Conservation (phyloP, 192 early-diverging fungal species). For the Podila minutissima region DNA sequence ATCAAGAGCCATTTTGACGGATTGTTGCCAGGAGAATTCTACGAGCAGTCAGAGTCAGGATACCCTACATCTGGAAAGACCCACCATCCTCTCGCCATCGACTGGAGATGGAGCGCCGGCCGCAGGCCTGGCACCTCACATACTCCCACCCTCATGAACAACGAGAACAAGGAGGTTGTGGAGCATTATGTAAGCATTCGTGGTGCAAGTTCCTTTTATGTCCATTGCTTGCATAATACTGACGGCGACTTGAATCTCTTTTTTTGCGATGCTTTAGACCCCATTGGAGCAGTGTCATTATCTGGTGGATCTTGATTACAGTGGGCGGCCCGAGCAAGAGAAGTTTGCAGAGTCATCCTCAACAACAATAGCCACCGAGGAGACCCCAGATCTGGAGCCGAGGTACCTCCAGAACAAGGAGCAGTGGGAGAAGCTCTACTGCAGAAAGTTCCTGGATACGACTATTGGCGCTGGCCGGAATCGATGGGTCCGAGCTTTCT, state of each 20-base stretch:
- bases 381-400: constrained; percentile 48
- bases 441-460: constrained; percentile 73
- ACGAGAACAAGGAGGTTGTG: constrained; percentile 44
- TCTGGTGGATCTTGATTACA: constrained; percentile 43
- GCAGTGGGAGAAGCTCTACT: constrained; percentile 67
- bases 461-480: constrained; percentile 47
- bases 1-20: constrained; percentile 78
- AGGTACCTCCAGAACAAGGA: constrained; percentile 62
- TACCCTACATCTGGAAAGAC: constrained; percentile 18
- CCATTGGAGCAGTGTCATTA: constrained; percentile 44
- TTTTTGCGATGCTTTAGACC: constrained; percentile 16
- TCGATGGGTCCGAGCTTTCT: constrained; percentile 63
- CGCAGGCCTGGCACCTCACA: constrained; percentile 35
- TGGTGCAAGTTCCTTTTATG: too few relatives aligned
- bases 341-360: background rate
- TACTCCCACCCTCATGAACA: constrained; percentile 29
- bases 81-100: constrained; percentile 21
- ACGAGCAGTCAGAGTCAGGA: constrained; percentile 42
- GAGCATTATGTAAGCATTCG: constrained; percentile 39
- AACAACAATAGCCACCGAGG: background rate
- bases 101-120: constrained; percentile 49
- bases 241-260: too few relatives aligned
- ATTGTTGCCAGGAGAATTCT: constrained; percentile 85
- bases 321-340: constrained; percentile 14
- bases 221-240: too few relatives aligned